Evolutionary conservation across 345 rosid genomes (phyloP).

Genomic region (Populus alba): DNA sequence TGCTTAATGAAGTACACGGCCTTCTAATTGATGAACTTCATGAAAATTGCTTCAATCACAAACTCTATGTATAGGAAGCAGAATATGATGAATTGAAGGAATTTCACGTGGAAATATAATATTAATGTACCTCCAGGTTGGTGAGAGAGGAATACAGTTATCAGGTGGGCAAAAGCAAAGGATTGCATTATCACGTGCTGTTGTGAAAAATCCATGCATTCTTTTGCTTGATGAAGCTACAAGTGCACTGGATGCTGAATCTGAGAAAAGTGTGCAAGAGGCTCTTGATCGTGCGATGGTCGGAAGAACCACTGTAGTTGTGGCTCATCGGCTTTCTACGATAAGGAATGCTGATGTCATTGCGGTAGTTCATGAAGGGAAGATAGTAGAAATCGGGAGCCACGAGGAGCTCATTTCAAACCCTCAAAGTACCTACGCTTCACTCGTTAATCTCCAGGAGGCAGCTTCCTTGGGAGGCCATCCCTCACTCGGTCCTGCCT

Average conservation of each 20-base stretch:
- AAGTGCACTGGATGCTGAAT: constrained; percentile 91
- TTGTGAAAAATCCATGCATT: constrained; percentile 82
- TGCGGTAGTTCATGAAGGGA: constrained; percentile 74
- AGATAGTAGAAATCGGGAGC: constrained; percentile 83
- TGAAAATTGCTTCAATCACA: not conserved
- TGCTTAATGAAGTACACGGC: not conserved
- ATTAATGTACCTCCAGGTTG: constrained; percentile 49
- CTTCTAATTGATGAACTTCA: not conserved
- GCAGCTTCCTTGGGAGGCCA: constrained; percentile 56
- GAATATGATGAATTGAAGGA: not conserved
- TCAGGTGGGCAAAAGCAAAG: constrained; percentile 98
- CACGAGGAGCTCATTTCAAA: constrained; percentile 78
- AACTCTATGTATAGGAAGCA: not conserved
- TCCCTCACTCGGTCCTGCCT: constrained; percentile 52
- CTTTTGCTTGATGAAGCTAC: constrained; percentile 96
- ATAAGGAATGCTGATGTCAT: constrained; percentile 84
- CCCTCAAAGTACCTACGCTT: constrained; percentile 58
- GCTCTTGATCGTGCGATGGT: constrained; percentile 92
- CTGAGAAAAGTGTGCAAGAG: constrained; percentile 93
- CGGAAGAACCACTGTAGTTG: constrained; percentile 85
- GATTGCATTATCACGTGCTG: constrained; percentile 86
- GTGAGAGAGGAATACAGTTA: constrained; percentile 88
- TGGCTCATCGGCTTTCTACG: constrained; percentile 93
- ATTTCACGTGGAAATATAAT: not conserved
- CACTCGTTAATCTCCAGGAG: constrained; percentile 83